A percentile compares a stretch with the other conserved stretches of the same genome.
These are phyloP conservation scores for Lasiodiplodia sp. DNA, from an alignment of 2,329 filamentous ascomycete genomes.

Conservation along the genomic window DNA sequence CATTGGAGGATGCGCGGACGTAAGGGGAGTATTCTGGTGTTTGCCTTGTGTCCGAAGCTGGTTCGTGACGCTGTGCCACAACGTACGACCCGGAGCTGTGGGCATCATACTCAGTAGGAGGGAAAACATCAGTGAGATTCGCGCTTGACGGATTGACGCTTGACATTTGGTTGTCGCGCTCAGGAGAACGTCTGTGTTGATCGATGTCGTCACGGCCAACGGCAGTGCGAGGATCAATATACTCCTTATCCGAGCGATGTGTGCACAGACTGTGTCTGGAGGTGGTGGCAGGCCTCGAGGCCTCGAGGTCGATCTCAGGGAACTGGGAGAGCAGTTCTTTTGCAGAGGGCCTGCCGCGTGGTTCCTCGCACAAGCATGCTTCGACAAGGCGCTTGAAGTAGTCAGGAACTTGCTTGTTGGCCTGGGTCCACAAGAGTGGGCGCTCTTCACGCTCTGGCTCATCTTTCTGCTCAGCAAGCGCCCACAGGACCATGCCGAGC, in stretches of 20 bases:
- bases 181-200: constrained; percentile 35
- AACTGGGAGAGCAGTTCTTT: constrained; percentile 66
- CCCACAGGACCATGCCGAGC: constrained; percentile 96
- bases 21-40: constrained; percentile 38
- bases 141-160: constrained; percentile 27
- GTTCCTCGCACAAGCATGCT: constrained; percentile 77
- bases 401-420: constrained; percentile 66
- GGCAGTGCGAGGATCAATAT: constrained; percentile 55
- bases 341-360: constrained; percentile 76
- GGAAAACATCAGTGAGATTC: constrained; percentile 42
- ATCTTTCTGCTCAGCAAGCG: constrained; percentile 83
- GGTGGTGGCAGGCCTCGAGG: constrained; percentile 33
- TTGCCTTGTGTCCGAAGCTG: constrained; percentile 36
- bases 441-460: constrained; percentile 83
- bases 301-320: constrained; percentile 37
- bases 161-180: constrained; percentile 12
- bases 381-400: constrained; percentile 82
- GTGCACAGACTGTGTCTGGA: constrained; percentile 47
- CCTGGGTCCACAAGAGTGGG: constrained; percentile 68
- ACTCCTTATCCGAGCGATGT: constrained; percentile 55
- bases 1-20: constrained; percentile 43
- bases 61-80: constrained; percentile 41
- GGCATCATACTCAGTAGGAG: constrained; percentile 52
- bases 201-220: constrained; percentile 55
- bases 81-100: constrained; percentile 55